phyloP scores from a whole-genome alignment of 2,329 filamentous ascomycete genomes.

The Pseudocercospora crystallina region DNA sequence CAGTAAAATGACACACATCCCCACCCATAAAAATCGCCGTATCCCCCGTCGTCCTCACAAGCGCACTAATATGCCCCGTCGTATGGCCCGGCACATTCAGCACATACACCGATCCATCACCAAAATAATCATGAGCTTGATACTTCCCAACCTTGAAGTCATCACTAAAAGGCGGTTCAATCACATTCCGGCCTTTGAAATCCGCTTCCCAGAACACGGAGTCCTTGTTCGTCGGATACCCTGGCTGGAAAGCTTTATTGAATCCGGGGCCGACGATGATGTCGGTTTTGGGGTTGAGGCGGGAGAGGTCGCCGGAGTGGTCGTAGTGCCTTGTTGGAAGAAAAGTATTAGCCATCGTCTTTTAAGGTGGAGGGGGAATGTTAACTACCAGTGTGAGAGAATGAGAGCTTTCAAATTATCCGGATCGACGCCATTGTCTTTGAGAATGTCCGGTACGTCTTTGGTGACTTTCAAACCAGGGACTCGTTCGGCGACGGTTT shows the following conservation, averaged over 20 bases:
- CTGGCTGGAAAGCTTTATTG: conserved; percentile 47
- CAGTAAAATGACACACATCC: conserved; percentile 27
- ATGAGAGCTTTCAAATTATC: conserved; percentile 40
- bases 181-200: conserved; percentile 21
- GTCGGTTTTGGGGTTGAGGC: conserved; percentile 48
- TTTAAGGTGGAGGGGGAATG: too few relatives aligned
- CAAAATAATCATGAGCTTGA: conserved; percentile 44
- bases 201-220: conserved; percentile 19
- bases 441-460: conserved; percentile 37
- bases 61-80: conserved; percentile 24
- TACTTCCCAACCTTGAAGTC: conserved; percentile 41
- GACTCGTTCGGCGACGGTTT: conserved; percentile 16
- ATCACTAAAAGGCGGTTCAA: conserved; percentile 22
- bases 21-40: conserved; percentile 28
- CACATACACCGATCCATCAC: conserved; percentile 45
- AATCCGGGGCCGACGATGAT: conserved; percentile 57
- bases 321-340: conserved; percentile 39
- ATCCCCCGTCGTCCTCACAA: conserved; percentile 25
- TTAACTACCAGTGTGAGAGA: conserved; percentile 47
- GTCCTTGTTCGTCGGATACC: conserved; percentile 41
- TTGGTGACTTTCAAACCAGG: conserved; percentile 28
- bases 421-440: conserved; percentile 34
- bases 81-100: conserved; percentile 35
- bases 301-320: conserved; percentile 53
- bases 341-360: conserved; percentile 29